phyloP scores from a whole-genome alignment of 2,329 filamentous ascomycete genomes.

The Chrysoporthe cubensis region DNA sequence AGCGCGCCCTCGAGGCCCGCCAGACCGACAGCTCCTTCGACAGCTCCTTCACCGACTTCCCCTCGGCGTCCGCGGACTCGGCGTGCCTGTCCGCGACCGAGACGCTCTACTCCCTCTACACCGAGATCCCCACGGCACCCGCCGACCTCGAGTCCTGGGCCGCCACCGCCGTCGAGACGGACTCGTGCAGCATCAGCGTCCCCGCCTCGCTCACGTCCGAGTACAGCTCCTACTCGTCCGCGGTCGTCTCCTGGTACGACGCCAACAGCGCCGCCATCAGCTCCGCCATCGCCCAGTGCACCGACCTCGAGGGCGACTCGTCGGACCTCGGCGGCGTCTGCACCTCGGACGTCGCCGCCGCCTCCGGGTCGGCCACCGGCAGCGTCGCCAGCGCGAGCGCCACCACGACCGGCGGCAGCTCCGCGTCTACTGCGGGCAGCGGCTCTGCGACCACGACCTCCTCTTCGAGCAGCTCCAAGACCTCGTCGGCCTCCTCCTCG shows the following conservation, averaged over 20 bases:
- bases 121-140: conserved; percentile 33
- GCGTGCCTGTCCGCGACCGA: conserved; percentile 18
- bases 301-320: conserved; percentile 29
- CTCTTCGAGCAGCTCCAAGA: conserved; percentile 12
- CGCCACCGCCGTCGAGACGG: conserved; percentile 28
- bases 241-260: conserved; percentile 33
- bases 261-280: conserved; percentile 31
- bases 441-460: conserved; percentile 15
- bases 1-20: conserved; percentile 32
- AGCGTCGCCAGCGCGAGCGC: conserved; percentile 4
- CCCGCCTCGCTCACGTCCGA: conserved; percentile 32
- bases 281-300: conserved; percentile 34
- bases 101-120: conserved; percentile 31
- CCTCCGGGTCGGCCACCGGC: conserved; percentile 8
- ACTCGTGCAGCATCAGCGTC: conserved; percentile 34
- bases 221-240: conserved; percentile 31
- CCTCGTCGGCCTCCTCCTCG: not conserved
- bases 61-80: not conserved
- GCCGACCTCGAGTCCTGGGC: conserved; percentile 31
- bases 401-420: conserved; percentile 12
- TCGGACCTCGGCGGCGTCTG: conserved; percentile 16
- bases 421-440: conserved; percentile 10
- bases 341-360: conserved; percentile 8
- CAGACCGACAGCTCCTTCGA: conserved; percentile 31
- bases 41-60: not conserved